Percentiles rank a stretch among this genome's conserved stretches.
phyloP scores from a whole-genome alignment of 2,329 filamentous ascomycete species.

The Colletotrichum lentis region DNA sequence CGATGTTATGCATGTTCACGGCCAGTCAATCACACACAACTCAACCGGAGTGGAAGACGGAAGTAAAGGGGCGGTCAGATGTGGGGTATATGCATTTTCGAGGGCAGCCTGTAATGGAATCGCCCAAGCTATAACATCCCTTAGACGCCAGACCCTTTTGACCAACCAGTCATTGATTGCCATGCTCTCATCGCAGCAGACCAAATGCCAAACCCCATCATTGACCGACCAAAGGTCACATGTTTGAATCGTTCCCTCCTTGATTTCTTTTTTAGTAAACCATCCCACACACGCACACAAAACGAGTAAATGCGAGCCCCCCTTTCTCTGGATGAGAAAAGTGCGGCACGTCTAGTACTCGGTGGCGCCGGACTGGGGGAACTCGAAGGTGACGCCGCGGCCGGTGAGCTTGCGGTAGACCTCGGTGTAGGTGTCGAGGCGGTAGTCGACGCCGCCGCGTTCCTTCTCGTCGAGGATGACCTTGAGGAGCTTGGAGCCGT shows the following conservation, averaged over 20 bases:
- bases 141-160: constrained; percentile 60
- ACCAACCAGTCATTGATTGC: constrained; percentile 39
- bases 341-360: constrained; percentile 71
- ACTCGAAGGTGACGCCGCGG: constrained; percentile 97
- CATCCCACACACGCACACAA: constrained; percentile 20
- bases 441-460: constrained; percentile 98
- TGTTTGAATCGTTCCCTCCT: not conserved
- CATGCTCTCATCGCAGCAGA: constrained; percentile 37
- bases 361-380: constrained; percentile 81
- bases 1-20: not conserved
- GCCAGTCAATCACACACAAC: not conserved
- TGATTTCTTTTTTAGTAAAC: constrained; percentile 19
- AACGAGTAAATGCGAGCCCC: constrained; percentile 21
- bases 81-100: constrained; percentile 49
- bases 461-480: constrained; percentile 99
- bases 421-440: constrained; percentile 99
- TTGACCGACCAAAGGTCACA: constrained; percentile 40
- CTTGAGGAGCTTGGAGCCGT: constrained; percentile 98
- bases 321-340: constrained; percentile 12
- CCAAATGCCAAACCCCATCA: constrained; percentile 37
- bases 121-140: constrained; percentile 56
- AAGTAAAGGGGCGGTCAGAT: constrained; percentile 37
- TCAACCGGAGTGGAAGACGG: not conserved
- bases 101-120: constrained; percentile 52
- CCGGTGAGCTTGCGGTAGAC: constrained; percentile 98